These are phyloP conservation scores for Cytospora piceae DNA, from an alignment of 2,329 filamentous ascomycete genomes.

Conservation along the genomic window DNA sequence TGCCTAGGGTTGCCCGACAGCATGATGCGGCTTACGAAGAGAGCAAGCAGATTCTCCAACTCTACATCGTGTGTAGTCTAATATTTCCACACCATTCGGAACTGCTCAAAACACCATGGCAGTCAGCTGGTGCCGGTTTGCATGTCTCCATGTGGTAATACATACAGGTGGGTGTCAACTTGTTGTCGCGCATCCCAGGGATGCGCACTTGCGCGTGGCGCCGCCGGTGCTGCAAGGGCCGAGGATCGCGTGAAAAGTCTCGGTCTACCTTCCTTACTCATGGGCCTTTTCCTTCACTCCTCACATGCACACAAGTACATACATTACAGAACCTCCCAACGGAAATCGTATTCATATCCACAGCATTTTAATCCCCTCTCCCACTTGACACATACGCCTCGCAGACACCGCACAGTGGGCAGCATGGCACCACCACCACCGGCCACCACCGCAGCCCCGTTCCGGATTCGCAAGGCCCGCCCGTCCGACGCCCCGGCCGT, in stretches of 20 bases:
- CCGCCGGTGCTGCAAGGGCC: background rate
- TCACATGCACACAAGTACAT: background rate
- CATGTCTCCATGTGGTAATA: background rate
- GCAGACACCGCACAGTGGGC: background rate
- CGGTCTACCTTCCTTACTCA: background rate
- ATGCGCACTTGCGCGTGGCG: background rate
- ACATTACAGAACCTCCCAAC: background rate
- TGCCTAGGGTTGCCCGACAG: background rate
- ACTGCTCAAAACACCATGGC: background rate
- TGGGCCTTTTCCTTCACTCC: background rate
- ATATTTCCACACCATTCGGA: background rate
- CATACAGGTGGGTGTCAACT: background rate
- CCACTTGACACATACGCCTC: background rate
- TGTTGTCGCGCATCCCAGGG: background rate
- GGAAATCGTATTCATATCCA: too few relatives aligned
- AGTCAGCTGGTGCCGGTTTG: background rate
- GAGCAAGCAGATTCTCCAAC: background rate
- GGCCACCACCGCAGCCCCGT: background rate
- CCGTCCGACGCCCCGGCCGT: constrained; percentile 39
- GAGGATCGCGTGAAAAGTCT: background rate
- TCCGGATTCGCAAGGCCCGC: constrained; percentile 35
- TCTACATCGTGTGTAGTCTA: background rate
- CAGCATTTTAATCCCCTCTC: too few relatives aligned
- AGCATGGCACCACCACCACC: background rate
- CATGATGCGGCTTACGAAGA: background rate